phyloP scores from a whole-genome alignment of 192 early-diverging fungal species.

The Gonapodya prolifera region DNA sequence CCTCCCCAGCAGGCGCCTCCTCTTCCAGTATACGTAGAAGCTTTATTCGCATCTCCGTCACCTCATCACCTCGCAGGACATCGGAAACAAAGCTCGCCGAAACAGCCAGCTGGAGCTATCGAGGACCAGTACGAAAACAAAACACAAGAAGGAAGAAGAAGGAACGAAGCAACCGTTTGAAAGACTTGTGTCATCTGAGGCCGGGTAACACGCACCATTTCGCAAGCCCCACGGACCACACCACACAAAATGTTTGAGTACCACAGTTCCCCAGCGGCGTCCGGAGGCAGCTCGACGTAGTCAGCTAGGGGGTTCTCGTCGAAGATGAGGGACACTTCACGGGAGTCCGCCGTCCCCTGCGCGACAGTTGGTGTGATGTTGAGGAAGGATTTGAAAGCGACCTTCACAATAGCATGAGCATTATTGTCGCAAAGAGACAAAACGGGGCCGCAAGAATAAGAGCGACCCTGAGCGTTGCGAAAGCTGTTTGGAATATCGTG shows the following conservation, averaged over 20 bases:
- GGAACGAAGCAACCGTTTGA: not conserved
- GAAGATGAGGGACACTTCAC: conserved; percentile 85
- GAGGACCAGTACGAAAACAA: conserved; percentile 2
- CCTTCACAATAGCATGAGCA: no score
- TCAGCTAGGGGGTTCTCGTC: conserved; percentile 96
- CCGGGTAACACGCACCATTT: conserved; percentile 74
- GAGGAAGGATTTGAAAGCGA: conserved; percentile 94
- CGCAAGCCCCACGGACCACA: conserved; percentile 83
- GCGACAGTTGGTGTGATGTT: conserved; percentile 74
- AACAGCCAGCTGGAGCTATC: conserved; percentile 76
- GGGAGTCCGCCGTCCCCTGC: conserved; percentile 65
- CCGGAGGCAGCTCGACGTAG: conserved; percentile 91
- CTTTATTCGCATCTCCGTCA: conserved; percentile 84
- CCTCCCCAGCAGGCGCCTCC: conserved; percentile 86
- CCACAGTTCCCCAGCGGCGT: conserved; percentile 62
- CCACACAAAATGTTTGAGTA: conserved; percentile 95
- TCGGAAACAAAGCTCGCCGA: conserved; percentile 76
- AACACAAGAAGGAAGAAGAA: not conserved
- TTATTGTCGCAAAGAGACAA: no score
- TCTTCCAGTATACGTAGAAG: conserved; percentile 82
- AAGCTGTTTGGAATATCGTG: not conserved
- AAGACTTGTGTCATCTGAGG: not conserved
- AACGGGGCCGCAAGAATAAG: not conserved
- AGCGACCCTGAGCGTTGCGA: not conserved
- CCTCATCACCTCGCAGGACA: conserved; percentile 72